phyloP scores from a whole-genome alignment of 2,329 filamentous ascomycete species.

The Hymenoscyphus occultus region DNA sequence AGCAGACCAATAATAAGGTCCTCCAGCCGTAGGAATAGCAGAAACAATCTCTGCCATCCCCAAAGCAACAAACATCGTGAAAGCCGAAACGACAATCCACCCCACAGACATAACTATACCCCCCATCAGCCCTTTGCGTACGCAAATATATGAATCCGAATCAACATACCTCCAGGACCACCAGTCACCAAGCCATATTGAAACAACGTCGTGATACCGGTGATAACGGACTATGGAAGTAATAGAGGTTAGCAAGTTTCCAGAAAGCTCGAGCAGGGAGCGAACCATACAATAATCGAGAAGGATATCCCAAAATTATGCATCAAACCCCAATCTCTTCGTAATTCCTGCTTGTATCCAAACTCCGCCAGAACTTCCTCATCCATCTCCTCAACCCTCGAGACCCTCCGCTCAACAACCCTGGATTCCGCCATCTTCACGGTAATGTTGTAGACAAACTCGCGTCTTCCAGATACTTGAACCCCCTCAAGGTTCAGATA shows the following conservation, averaged over 20 bases:
- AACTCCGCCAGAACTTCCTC: conserved; percentile 52
- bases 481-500: no score
- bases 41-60: conserved; percentile 59
- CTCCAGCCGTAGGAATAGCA: conserved; percentile 56
- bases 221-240: conserved; percentile 50
- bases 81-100: conserved; percentile 54
- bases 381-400: conserved; percentile 37
- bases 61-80: conserved; percentile 52
- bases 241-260: conserved; percentile 9
- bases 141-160: not conserved
- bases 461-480: not conserved
- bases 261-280: not conserved
- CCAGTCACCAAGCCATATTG: conserved; percentile 54
- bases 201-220: conserved; percentile 57
- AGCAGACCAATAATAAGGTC: conserved; percentile 60
- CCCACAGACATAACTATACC: conserved; percentile 50
- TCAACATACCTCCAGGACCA: conserved; percentile 51
- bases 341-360: conserved; percentile 59
- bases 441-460: not conserved
- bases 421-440: conserved; percentile 6
- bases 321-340: conserved; percentile 54
- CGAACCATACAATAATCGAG: conserved; percentile 52
- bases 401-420: conserved; percentile 18
- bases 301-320: conserved; percentile 63
- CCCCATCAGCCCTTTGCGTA: conserved; percentile 15